Base-by-base conservation (phyloP, 805 yeast genomes). In the Cyberlindnera mycetangii region DNA sequence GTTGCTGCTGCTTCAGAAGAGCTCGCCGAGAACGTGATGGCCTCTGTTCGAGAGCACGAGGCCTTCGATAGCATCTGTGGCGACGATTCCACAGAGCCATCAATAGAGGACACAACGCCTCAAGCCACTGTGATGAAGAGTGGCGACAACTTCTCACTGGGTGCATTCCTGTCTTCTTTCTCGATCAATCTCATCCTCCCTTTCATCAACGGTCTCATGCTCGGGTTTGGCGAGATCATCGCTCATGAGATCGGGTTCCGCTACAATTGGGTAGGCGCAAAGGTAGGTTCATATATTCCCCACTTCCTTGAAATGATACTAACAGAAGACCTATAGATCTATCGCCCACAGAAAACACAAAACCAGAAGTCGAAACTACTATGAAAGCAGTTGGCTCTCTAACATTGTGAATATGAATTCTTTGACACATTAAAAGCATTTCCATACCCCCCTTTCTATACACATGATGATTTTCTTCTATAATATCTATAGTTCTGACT, bases 211-310 rank as follows among this genome's bases (percentile, higher is more conserved):
- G 98, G 98, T 8, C 70, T 92, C 66, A 90, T 90, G 96, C 75
- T 92, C 40, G 98, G 98, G 0, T 89, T 92, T 62, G 98, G 98
- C 2, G 98, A 92, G 68, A 81, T 92, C 17, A 69, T 88, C 47
- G 98, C 98, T 8, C 97, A 90, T 61, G 97, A 92, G 58, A 67
- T 92, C 32, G 95, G 96, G 6, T 86, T 87, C 69, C 72, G 74
- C 38, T 83, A 78, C 66, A 81, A 87, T 36, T 85, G 93, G 86
- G 59, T 71, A 18, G 89, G 85, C 6, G 89, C 89, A 12, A 75
- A 73, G 58, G 89, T 79, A 41, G 62, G 64, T 64, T 4, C 16
- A 21, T 17, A 2, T 24, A 16, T 25, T 15, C 21, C 5, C n/a
- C n/a, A n/a, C 12, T 25, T 25, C 28, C 28, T 25, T 25, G 28